Percentiles rank a stretch among this genome's conserved stretches.
These are phyloP conservation scores for Agarophyton chilense DNA, from an alignment of 23 red algal species.

Conservation along the genomic window DNA sequence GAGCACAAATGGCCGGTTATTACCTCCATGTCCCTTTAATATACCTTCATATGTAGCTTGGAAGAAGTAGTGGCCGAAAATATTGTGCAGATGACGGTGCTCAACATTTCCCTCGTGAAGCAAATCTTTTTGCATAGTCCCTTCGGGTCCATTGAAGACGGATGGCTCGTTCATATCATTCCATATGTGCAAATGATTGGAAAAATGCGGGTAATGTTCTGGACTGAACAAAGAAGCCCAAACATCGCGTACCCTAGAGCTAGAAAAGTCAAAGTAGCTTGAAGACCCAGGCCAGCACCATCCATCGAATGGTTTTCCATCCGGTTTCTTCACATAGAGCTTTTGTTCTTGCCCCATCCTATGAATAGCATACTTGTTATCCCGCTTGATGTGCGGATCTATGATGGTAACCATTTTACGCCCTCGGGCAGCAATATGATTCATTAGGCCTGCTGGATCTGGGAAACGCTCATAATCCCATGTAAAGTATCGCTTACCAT, in stretches of 20 bases:
- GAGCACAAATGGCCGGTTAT: conserved; percentile 88
- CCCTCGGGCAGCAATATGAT: conserved; percentile 60
- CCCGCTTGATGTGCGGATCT: conserved; percentile 96
- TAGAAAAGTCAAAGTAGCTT: conserved; percentile 84
- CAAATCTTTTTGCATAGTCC: conserved; percentile 87
- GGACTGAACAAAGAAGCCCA: conserved; percentile 76
- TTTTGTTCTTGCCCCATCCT: conserved; percentile 46
- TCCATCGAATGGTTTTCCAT: conserved; percentile 80
- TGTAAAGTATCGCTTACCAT: conserved; percentile 98
- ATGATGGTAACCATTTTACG: conserved; percentile 97
- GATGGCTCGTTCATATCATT: conserved; percentile 99
- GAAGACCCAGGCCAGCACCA: conserved; percentile 95
- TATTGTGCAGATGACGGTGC: conserved; percentile 94
- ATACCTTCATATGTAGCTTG: conserved; percentile 89
- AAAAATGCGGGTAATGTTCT: conserved; percentile 77
- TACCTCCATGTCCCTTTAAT: conserved; percentile 62
- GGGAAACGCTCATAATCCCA: conserved; percentile 94
- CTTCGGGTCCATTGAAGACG: conserved; percentile 96
- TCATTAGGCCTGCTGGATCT: conserved; percentile 65
- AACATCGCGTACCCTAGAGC: conserved; percentile 51
- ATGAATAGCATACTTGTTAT: conserved; percentile 79
- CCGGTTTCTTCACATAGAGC: conserved; percentile 67
- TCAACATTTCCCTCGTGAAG: conserved; percentile 82
- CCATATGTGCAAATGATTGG: conserved; percentile 87
- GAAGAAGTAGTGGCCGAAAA: conserved; percentile 83